These are phyloP conservation scores for Talaromyces sp. DNA, from an alignment of 2,329 filamentous ascomycete genomes.

Conservation along the genomic window DNA sequence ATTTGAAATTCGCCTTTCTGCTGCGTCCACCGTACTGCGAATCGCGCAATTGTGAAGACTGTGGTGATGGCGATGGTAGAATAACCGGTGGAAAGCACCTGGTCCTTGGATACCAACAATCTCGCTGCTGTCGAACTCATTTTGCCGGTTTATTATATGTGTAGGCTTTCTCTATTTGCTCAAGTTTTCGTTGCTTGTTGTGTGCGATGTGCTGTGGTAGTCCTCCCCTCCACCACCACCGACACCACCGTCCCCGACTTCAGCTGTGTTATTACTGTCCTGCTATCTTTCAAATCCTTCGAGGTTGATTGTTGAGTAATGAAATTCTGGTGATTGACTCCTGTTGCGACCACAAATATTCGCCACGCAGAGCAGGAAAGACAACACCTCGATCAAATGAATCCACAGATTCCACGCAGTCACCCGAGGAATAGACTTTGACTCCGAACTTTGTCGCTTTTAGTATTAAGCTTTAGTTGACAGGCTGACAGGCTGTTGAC, in stretches of 20 bases:
- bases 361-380: not conserved
- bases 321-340: not conserved
- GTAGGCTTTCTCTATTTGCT: not conserved
- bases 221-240: not conserved
- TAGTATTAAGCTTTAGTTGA: not conserved
- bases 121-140: conserved; percentile 17
- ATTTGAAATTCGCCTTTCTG: conserved; percentile 15
- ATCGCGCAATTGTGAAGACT: conserved; percentile 22
- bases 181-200: not conserved
- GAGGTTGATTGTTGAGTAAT: no score
- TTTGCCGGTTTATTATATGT: not conserved
- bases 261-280: not conserved
- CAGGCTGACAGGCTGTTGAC: not conserved
- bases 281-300: not conserved
- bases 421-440: not conserved
- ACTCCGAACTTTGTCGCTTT: not conserved
- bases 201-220: not conserved
- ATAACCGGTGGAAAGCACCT: conserved; percentile 23
- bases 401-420: not conserved
- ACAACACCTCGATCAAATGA: not conserved
- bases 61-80: conserved; percentile 24
- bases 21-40: conserved; percentile 16
- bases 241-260: not conserved
- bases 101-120: conserved; percentile 14
- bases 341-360: not conserved